Evolutionary conservation across 768 basidiomycete genomes (phyloP).

Genomic region (Hortiboletus campestris): DNA sequence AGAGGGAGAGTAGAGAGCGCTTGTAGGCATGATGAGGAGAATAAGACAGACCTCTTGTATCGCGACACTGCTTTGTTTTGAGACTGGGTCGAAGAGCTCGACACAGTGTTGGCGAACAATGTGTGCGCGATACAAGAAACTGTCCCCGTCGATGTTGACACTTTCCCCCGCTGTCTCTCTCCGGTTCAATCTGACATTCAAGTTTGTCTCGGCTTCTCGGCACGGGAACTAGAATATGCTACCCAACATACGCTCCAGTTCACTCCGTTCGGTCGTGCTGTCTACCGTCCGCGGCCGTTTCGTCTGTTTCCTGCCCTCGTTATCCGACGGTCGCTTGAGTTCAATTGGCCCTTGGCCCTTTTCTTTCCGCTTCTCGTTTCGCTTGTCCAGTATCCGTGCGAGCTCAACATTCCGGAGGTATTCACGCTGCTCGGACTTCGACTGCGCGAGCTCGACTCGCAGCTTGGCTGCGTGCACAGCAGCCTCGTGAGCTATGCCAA

Average conservation of each 20-base stretch:
- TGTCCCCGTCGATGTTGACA: conserved; percentile 8
- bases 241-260: conserved; percentile 45
- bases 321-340: conserved; percentile 15
- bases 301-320: conserved; percentile 11
- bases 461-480: conserved; percentile 84
- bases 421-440: conserved; percentile 83
- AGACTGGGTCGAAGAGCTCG: conserved; percentile 30
- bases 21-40: conserved; percentile 69
- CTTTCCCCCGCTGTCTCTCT: conserved; percentile 17
- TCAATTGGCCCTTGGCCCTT: conserved; percentile 49
- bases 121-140: conserved; percentile 62
- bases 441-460: conserved; percentile 89
- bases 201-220: conserved; percentile 12
- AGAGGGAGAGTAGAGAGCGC: conserved; percentile 66
- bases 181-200: conserved; percentile 25
- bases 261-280: conserved; percentile 3
- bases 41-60: conserved; percentile 86
- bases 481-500: conserved; percentile 78
- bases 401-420: conserved; percentile 95
- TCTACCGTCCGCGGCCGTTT: conserved; percentile 11
- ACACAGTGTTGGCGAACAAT: conserved; percentile 41
- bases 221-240: conserved; percentile 47
- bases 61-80: conserved; percentile 43
- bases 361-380: conserved; percentile 63
- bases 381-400: conserved; percentile 80